Percentiles rank a stretch among this genome's conserved stretches.
phyloP scores from a whole-genome alignment of 1,284 basidiomycete species.

The Marasmius tenuissimus region DNA sequence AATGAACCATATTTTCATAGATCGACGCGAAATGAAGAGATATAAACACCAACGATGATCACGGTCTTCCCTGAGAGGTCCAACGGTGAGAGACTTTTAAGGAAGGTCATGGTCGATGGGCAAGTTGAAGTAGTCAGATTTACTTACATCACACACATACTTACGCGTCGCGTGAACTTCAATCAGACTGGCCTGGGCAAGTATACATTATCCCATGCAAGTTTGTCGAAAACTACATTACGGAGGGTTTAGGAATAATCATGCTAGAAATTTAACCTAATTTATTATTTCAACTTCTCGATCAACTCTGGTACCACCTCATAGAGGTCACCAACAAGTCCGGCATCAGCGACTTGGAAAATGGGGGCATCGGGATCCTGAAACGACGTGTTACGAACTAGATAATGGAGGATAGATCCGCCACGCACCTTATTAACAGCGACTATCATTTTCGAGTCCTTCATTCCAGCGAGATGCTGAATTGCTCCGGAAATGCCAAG shows the following conservation, averaged over 20 bases:
- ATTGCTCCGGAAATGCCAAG: constrained; percentile 98
- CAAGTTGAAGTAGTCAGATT: neutral
- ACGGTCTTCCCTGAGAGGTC: constrained; percentile 45
- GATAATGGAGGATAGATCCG: neutral
- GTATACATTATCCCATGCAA: too few species aligned
- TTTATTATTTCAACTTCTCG: constrained; percentile 74
- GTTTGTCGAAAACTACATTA: too few species aligned
- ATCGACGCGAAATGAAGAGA: neutral
- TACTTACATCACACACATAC: neutral
- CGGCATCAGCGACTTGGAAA: constrained; percentile 97
- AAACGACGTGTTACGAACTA: neutral
- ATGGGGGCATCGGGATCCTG: constrained; percentile 98
- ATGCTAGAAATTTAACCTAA: neutral
- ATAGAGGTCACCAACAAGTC: constrained; percentile 91
- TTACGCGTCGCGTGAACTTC: too few species aligned
- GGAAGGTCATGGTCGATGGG: constrained; percentile 29
- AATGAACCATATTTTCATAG: neutral
- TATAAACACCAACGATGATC: constrained; percentile 45
- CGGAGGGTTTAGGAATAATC: neutral
- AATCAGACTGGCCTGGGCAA: too few species aligned
- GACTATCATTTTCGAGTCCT: constrained; percentile 98
- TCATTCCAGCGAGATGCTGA: constrained; percentile 99
- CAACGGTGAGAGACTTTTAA: constrained; percentile 32
- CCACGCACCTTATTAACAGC: constrained; percentile 90
- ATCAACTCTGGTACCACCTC: constrained; percentile 87